A percentile compares a stretch with the other conserved stretches of the same genome.
phyloP scores from a whole-genome alignment of 768 basidiomycete species.

The Tremella yokohamensis region DNA sequence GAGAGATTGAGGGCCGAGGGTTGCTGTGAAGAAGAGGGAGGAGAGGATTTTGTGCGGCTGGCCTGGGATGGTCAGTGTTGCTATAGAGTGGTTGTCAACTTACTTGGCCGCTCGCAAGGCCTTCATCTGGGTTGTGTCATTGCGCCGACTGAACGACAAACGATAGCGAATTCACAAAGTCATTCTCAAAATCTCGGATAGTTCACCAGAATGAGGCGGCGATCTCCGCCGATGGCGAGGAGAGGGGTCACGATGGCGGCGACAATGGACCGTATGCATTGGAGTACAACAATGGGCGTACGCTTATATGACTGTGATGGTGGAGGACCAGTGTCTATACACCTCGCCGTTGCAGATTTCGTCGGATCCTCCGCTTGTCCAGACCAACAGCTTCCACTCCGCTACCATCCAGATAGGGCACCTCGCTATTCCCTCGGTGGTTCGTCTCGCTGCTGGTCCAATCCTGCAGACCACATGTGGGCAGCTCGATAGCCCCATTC shows the following conservation, averaged over 20 bases:
- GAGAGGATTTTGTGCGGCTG: background rate
- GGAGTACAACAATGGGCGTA: no score
- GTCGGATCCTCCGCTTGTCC: conserved; percentile 67
- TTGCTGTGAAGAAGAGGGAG: background rate
- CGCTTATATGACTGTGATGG: no score
- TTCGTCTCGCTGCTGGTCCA: conserved; percentile 51
- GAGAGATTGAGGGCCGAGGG: background rate
- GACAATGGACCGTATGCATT: no score
- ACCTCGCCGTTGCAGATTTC: conserved; percentile 56
- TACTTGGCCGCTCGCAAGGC: background rate
- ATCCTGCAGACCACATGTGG: conserved; percentile 82
- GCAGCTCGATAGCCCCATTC: conserved; percentile 77
- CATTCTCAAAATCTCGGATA: no score
- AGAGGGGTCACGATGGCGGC: no score
- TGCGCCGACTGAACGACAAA: background rate
- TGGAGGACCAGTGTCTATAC: background rate
- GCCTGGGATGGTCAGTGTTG: background rate
- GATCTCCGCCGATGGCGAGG: no score
- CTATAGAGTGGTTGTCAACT: background rate
- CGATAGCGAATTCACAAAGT: no score
- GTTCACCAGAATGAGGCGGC: no score
- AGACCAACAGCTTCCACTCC: conserved; percentile 68
- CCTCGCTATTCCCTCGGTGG: conserved; percentile 55
- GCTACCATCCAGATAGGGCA: conserved; percentile 78
- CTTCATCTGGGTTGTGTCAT: conserved; percentile 1